These are phyloP conservation scores for Aspergillus conjunctus DNA, from an alignment of 495 filamentous ascomycete species.

Conservation along the genomic window DNA sequence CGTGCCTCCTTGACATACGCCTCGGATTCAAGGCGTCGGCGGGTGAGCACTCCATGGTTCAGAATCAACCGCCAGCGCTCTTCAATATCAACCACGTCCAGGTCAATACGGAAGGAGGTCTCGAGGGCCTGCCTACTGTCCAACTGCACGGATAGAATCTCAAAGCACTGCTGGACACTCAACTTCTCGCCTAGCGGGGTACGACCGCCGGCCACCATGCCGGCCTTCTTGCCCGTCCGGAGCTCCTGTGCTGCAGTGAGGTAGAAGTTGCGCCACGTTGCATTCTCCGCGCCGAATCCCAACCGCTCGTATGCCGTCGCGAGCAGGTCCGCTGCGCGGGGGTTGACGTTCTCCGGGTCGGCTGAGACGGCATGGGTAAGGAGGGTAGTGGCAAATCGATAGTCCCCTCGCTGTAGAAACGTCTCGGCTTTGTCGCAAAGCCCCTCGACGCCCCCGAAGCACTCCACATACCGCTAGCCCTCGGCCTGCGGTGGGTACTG, in stretches of 20 bases:
- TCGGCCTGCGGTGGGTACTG: constrained; percentile 31
- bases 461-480: constrained; percentile 30
- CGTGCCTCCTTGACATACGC: constrained; percentile 4
- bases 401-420: constrained; percentile 14
- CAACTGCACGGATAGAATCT: background rate
- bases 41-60: constrained; percentile 25
- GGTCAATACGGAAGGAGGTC: constrained; percentile 18
- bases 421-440: background rate
- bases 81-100: constrained; percentile 12
- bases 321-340: constrained; percentile 16
- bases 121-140: background rate
- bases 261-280: constrained; percentile 34
- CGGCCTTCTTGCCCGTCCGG: constrained; percentile 14
- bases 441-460: constrained; percentile 22
- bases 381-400: constrained; percentile 31
- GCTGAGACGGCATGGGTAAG: constrained; percentile 30
- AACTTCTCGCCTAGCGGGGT: constrained; percentile 10
- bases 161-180: constrained; percentile 1
- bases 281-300: constrained; percentile 34
- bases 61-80: constrained; percentile 21
- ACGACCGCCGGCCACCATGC: constrained; percentile 8
- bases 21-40: background rate
- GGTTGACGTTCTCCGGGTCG: constrained; percentile 13
- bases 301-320: constrained; percentile 30
- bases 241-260: constrained; percentile 22